These are phyloP conservation scores for Oxyria digyna DNA, from an alignment of 148 eudicot species.

Conservation along the genomic window DNA sequence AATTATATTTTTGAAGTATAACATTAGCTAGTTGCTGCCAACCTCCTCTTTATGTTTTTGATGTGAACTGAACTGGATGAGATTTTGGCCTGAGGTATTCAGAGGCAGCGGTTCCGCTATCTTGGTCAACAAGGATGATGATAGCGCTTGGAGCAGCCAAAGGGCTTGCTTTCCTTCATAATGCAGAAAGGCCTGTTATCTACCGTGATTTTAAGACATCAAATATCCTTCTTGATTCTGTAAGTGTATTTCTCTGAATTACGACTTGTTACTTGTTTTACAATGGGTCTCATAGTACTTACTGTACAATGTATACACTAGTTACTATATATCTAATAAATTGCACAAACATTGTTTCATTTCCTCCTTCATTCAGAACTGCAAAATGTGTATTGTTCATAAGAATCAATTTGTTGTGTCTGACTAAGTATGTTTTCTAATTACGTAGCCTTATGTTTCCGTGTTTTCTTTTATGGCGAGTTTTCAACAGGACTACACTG, in stretches of 20 bases:
- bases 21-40: background rate
- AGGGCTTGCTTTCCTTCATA: constrained; percentile 94
- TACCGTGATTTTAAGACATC: constrained; percentile 91
- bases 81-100: constrained; percentile 39
- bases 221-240: constrained; percentile 77
- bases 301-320: background rate
- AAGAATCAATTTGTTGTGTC: background rate
- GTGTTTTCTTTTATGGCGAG: background rate
- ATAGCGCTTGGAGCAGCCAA: constrained; percentile 95
- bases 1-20: background rate
- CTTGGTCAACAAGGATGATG: constrained; percentile 88
- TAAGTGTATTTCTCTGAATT: constrained; percentile 21
- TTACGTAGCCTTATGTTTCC: background rate
- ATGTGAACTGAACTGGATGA: constrained; percentile 19
- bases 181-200: constrained; percentile 87
- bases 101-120: constrained; percentile 73
- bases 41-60: background rate
- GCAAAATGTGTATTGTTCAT: background rate
- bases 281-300: background rate
- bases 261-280: constrained; percentile 1
- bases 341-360: background rate
- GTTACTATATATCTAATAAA: background rate
- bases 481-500: constrained; percentile 53
- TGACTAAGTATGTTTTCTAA: background rate
- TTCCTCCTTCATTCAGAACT: background rate